phyloP scores from a whole-genome alignment of 345 rosid species.

The Citrus reticulata region DNA sequence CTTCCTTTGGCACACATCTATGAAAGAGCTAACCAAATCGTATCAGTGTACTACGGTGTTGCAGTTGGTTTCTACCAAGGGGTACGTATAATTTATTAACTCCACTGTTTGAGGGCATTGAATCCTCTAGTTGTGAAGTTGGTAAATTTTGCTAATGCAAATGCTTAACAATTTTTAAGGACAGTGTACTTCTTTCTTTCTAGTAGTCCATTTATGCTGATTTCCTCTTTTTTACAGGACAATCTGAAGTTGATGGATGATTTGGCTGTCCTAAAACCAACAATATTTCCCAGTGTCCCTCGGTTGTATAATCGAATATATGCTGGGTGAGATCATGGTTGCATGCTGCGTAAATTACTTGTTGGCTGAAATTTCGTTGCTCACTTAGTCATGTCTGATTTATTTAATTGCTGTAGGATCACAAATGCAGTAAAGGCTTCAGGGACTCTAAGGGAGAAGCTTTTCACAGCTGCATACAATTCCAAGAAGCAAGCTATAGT shows the following conservation, averaged over 20 bases:
- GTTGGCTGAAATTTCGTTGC: not conserved
- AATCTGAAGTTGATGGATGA: slow-evolving; percentile 83
- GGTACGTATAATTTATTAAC: slow-evolving; percentile 38
- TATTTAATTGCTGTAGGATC: slow-evolving; percentile 41
- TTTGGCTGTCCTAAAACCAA: slow-evolving; percentile 74
- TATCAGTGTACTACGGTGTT: slow-evolving; percentile 51
- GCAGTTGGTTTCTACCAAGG: slow-evolving; percentile 92
- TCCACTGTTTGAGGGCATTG: not conserved
- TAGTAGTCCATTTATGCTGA: slow-evolving; percentile 1
- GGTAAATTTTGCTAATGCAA: not conserved
- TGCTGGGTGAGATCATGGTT: slow-evolving; percentile 53
- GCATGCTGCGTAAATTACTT: slow-evolving; percentile 4
- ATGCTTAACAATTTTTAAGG: not conserved
- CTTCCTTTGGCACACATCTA: slow-evolving; percentile 96
- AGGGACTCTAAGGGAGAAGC: slow-evolving; percentile 62
- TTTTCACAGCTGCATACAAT: slow-evolving; percentile 73
- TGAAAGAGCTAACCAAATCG: slow-evolving; percentile 73
- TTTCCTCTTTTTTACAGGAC: slow-evolving; percentile 49
- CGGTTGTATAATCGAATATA: slow-evolving; percentile 81
- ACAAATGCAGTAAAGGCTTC: slow-evolving; percentile 70
- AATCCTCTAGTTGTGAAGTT: not conserved
- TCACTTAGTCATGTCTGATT: slow-evolving; percentile 17
- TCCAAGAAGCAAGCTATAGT: slow-evolving; percentile 82
- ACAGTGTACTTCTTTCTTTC: not conserved
- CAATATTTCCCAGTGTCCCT: slow-evolving; percentile 91